Percentiles rank a stretch among this genome's conserved stretches.
phyloP scores from a whole-genome alignment of 805 yeast species.

The Phaffomyces opuntiae region DNA sequence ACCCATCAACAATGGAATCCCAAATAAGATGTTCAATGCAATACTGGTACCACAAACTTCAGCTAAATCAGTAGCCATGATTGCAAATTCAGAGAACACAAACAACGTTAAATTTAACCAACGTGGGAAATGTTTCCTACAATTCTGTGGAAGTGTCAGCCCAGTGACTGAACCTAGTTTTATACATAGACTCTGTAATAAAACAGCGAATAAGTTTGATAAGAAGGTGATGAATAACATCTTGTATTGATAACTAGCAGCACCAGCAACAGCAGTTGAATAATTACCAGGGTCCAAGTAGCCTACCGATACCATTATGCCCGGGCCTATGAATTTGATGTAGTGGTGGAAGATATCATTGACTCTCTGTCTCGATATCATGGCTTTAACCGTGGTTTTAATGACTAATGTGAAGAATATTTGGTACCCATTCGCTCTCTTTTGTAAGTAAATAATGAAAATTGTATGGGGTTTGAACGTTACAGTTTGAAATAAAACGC shows the following conservation, averaged over 20 bases:
- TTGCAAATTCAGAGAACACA: constrained; percentile 74
- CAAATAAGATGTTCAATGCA: constrained; percentile 67
- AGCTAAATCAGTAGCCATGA: constrained; percentile 87
- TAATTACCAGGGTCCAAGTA: constrained; percentile 86
- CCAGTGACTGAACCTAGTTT: constrained; percentile 79
- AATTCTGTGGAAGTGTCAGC: constrained; percentile 69
- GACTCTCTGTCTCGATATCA: neutral
- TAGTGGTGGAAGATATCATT: constrained; percentile 32
- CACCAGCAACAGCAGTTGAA: constrained; percentile 75
- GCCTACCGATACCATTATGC: constrained; percentile 71
- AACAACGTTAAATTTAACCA: constrained; percentile 57
- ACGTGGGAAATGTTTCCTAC: constrained; percentile 56
- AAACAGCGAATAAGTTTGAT: constrained; percentile 66
- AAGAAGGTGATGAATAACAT: constrained; percentile 58
- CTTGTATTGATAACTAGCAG: constrained; percentile 65
- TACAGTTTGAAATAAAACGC: too few relatives aligned
- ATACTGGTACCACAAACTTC: constrained; percentile 94
- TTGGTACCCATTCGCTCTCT: too few relatives aligned
- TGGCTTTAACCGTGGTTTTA: neutral
- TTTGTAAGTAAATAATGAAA: too few relatives aligned
- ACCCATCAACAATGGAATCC: constrained; percentile 68
- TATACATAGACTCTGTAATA: constrained; percentile 64
- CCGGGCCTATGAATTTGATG: constrained; percentile 66
- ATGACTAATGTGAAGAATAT: too few relatives aligned
- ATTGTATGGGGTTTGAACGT: too few relatives aligned